A percentile compares a stretch with the other conserved stretches of the same genome.
Conservation (phyloP, 164 flowering plant species). For the Macadamia tetraphylla region DNA sequence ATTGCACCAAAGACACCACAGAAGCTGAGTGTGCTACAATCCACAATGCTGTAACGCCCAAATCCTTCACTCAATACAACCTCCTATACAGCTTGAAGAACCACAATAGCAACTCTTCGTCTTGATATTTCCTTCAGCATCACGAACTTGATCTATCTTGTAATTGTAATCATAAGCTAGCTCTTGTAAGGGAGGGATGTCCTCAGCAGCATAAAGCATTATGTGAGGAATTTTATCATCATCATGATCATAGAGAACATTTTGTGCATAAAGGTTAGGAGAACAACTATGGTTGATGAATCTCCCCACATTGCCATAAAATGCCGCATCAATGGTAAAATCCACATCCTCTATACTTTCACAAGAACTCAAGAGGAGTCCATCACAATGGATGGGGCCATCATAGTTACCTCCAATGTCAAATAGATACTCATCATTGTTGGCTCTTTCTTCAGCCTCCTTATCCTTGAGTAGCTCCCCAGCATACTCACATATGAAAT, state of each 20-base stretch:
- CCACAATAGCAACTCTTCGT: conserved; percentile 80
- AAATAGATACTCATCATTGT: conserved; percentile 71
- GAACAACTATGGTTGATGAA: conserved; percentile 82
- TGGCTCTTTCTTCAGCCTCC: conserved; percentile 59
- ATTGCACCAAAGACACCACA: no score
- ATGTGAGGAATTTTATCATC: conserved; percentile 78
- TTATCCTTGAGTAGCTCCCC: conserved; percentile 68
- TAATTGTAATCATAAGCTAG: conserved; percentile 56
- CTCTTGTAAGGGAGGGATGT: conserved; percentile 70
- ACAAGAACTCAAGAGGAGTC: conserved; percentile 16
- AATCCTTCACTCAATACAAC: conserved; percentile 41
- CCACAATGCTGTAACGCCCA: no score
- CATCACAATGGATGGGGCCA: conserved; percentile 28
- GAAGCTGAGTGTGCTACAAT: no score
- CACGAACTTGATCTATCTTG: conserved; percentile 52
- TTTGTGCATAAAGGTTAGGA: conserved; percentile 75
- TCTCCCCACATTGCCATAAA: conserved; percentile 68
- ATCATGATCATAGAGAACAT: conserved; percentile 77
- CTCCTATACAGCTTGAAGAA: conserved; percentile 73
- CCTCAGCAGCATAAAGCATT: conserved; percentile 73
- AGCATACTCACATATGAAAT: conserved; percentile 70
- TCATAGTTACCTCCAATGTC: conserved; percentile 59
- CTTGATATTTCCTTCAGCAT: conserved; percentile 61
- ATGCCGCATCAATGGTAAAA: conserved; percentile 74
- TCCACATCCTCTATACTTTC: conserved; percentile 37